These are phyloP conservation scores for Scalesia atractyloides DNA, from an alignment of 129 eudicot species.

Conservation along the genomic window DNA sequence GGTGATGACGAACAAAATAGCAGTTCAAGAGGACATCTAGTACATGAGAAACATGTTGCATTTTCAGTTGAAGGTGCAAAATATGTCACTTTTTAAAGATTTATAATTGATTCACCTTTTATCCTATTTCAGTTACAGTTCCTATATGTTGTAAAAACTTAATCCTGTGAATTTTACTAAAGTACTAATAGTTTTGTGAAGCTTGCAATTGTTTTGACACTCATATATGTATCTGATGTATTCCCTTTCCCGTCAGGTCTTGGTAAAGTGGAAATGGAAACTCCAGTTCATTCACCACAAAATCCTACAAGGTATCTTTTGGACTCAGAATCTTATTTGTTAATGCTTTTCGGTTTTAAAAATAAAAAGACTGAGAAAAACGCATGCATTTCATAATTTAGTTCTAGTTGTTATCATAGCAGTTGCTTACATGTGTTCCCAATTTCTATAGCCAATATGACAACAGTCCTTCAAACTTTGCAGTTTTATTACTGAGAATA, in stretches of 20 bases:
- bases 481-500: not conserved
- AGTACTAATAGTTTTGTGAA: conserved; percentile 9
- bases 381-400: conserved; percentile 6
- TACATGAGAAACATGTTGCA: conserved; percentile 77
- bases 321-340: conserved; percentile 2
- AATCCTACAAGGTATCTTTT: conserved; percentile 60
- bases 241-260: conserved; percentile 54
- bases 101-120: conserved; percentile 12
- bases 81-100: conserved; percentile 16
- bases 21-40: conserved; percentile 41
- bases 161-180: conserved; percentile 10
- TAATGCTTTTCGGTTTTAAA: conserved; percentile 10
- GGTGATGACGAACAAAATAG: conserved; percentile 64
- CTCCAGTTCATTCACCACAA: conserved; percentile 85
- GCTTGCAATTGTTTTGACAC: conserved; percentile 20
- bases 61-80: conserved; percentile 83
- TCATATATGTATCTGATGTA: conserved; percentile 17
- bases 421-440: not conserved
- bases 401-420: conserved; percentile 10
- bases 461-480: conserved; percentile 9
- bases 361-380: conserved; percentile 5
- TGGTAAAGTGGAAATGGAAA: conserved; percentile 73
- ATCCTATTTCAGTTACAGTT: not conserved
- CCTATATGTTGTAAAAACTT: not conserved
- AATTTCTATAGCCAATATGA: conserved; percentile 12